Base-by-base conservation (phyloP, 2,329 filamentous ascomycete genomes). In the Alternaria atra region DNA sequence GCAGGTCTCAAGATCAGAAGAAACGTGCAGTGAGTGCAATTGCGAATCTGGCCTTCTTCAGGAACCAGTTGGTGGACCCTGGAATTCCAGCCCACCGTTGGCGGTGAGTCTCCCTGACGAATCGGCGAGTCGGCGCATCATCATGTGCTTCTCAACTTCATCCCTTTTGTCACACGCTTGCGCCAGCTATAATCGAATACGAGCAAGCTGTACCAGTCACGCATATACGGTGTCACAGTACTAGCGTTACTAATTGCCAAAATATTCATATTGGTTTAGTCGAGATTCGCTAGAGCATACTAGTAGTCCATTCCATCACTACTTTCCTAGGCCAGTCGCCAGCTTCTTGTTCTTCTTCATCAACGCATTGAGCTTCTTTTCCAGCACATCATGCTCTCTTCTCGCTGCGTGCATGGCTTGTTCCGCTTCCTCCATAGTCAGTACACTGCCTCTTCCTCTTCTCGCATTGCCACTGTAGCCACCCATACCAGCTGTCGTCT, bases 301-400 rank as follows among this genome's bases (percentile, higher is more conserved):
- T 30, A 10, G n/a, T 20, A 9, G 9, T 5, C 17, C 2, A 15
- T n/a, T 8, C 27, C 13, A 3, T 13, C 17, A 20, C 50, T 32
- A 60, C 34, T 60, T 60, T 23, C 52, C 57, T 13, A 32, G 30
- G 9, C 62, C 62, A 23, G 48, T 25, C 29, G 51, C 60, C 53
- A 76, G n/a, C 64, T 75, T 77, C 62, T 69, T 73, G 50, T 79
- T 79, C 67, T 76, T 72, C 68, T 78, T 79, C 61, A 78, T 73
- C n/a, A 77, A 51, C 13, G 58, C 70, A 4, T 68, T 69, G 27
- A 79, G 52, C 60, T 76, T 79, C 67, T 78, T 77, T 58, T 79
- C 77, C 54, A 77, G 46, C 23, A 71, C 71, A 60, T 79, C 77
- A 30, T 77, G 70, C 30, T 79, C 76, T 61, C 77, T 74, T 63